Evolutionary conservation across 2,329 filamentous ascomycete genomes (phyloP), one percentile per base, ranked within the genome.

Genomic region (Apiospora sp.): DNA sequence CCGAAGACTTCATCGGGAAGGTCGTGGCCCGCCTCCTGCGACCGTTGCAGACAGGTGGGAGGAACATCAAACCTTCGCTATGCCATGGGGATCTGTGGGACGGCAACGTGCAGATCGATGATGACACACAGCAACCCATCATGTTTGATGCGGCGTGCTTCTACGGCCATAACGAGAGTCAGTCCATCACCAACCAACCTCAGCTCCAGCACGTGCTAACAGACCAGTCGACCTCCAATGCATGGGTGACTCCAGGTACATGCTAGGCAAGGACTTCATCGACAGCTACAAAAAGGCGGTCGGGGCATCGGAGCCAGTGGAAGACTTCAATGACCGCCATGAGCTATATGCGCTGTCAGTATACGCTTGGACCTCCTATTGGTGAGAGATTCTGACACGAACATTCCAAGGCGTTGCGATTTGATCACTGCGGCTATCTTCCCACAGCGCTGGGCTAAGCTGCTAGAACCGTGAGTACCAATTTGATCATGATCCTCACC

Each of bases 111-210:
- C 58, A 74, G 22, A 75, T 75, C 10, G 77, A 77, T 37, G 72
- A 74, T 3, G 76, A 77, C 22, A 79, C 75, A 1, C 73, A 75
- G 19, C 72, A 76, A 61, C 76, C 76, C 10, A 75, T 81, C 16
- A 70, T 82, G 2, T 81, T 78, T 69, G 78, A 81, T 64, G 75
- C 80, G 13, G 1, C 76, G 75, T 61, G 77, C 74, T 78, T 80
- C 58, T 81, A 79, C 54, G 80, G 76, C 2, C 80, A 81, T 44
- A 79, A 79, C 67, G 80, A 80, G 74, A 79, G 76, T 74, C 14
- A 73, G 73, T 75, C 43, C 22, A 5, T 69, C 7, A 58, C 37
- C 5, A 2, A 13, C 2, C 4, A 30, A 34, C 7, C 13, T 16
- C 13, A 19, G 1, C 14, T 6, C 27, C 27, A 8, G 49, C 7